A percentile compares a stretch with the other conserved stretches of the same genome.
phyloP scores from a whole-genome alignment of 768 basidiomycete species.

The Tylopilus felleus region DNA sequence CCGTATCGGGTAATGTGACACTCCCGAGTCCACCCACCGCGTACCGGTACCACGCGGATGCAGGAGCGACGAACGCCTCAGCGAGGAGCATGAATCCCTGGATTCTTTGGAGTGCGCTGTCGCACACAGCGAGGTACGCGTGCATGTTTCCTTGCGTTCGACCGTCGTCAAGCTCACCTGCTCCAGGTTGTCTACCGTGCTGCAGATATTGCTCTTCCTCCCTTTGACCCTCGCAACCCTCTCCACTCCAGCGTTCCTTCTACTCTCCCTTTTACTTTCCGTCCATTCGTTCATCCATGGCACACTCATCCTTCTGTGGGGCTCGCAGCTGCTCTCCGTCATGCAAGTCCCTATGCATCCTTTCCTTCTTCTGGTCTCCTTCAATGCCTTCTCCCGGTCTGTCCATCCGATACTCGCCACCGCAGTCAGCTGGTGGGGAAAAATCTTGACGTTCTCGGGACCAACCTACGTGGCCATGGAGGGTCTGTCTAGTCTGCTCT shows the following conservation, averaged over 20 bases:
- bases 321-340: constrained; percentile 66
- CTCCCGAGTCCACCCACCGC: too few species aligned
- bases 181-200: constrained; percentile 64
- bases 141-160: background rate
- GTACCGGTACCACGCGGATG: too few species aligned
- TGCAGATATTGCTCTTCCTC: constrained; percentile 80
- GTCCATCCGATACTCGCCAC: constrained; percentile 55
- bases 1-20: too few species aligned
- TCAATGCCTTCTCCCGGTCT: constrained; percentile 75
- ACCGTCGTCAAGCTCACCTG: constrained; percentile 3
- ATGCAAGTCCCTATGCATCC: constrained; percentile 86
- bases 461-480: constrained; percentile 82
- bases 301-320: constrained; percentile 68
- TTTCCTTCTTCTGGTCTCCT: constrained; percentile 80
- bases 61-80: too few species aligned
- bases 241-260: constrained; percentile 73
- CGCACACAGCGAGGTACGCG: constrained; percentile 57
- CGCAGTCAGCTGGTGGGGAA: constrained; percentile 70
- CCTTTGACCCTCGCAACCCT: constrained; percentile 83
- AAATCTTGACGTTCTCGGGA: constrained; percentile 62
- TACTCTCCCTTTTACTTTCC: constrained; percentile 75
- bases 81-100: constrained; percentile 46
- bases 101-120: constrained; percentile 63
- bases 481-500: constrained; percentile 78
- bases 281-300: constrained; percentile 80